Evolutionary conservation across 306 rosid genomes (phyloP).

Genomic region (Rosa persica): DNA sequence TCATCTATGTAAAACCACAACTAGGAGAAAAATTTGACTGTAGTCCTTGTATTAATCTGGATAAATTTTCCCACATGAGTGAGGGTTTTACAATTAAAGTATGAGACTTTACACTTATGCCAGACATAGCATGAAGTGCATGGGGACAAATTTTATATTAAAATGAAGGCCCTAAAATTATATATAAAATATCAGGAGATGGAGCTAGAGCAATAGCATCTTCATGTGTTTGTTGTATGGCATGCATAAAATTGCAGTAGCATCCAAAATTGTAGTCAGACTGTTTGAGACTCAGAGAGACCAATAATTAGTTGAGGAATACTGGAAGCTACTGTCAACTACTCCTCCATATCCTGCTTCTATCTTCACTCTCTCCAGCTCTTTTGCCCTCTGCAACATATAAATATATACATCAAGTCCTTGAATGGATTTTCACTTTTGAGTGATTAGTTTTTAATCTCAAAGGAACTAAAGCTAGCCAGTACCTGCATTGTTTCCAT

Average conservation of each 20-base stretch:
- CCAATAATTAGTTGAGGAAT: slow-evolving; percentile 49
- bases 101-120: slow-evolving; percentile 55
- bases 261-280: slow-evolving; percentile 56
- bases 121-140: slow-evolving; percentile 31
- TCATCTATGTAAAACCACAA: background rate
- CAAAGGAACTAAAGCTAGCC: background rate
- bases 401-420: background rate
- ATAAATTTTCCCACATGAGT: slow-evolving; percentile 31
- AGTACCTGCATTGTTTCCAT: slow-evolving; percentile 73
- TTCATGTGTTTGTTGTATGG: slow-evolving; percentile 52
- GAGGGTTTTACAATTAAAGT: slow-evolving; percentile 46
- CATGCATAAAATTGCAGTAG: slow-evolving; percentile 17
- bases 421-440: background rate
- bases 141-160: slow-evolving; percentile 46
- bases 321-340: slow-evolving; percentile 46
- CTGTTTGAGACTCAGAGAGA: slow-evolving; percentile 37
- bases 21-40: slow-evolving; percentile 11
- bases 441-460: background rate
- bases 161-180: slow-evolving; percentile 7
- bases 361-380: slow-evolving; percentile 54
- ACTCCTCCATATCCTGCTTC: slow-evolving; percentile 65
- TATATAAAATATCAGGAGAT: slow-evolving; percentile 27
- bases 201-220: slow-evolving; percentile 23
- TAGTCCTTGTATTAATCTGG: slow-evolving; percentile 41
- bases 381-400: slow-evolving; percentile 68